These are phyloP conservation scores for Oryza coarctata DNA, from an alignment of 176 grass and related monocot species.

Conservation along the genomic window DNA sequence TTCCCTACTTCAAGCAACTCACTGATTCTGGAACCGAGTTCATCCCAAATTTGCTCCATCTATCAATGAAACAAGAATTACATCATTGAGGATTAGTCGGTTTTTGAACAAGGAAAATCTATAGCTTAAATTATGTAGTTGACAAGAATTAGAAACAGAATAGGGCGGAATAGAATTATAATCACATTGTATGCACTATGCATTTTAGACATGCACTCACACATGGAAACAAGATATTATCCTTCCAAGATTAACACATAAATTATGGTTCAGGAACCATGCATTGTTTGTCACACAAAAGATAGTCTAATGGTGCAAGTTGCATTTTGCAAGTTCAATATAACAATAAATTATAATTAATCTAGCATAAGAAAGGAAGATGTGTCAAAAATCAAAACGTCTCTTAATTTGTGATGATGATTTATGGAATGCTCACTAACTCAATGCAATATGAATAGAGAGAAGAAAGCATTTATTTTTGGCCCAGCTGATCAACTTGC, in stretches of 20 bases:
- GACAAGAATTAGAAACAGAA: neutral
- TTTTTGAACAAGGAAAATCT: neutral
- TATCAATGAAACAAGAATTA: slow-evolving; percentile 33
- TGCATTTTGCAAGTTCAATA: neutral
- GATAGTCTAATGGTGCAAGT: neutral
- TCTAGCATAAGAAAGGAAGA: slow-evolving; percentile 6
- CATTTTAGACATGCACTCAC: neutral
- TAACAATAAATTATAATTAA: neutral
- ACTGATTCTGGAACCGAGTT: slow-evolving; percentile 80
- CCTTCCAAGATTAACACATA: neutral
- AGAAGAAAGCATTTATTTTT: slow-evolving; percentile 13
- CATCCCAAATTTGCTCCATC: slow-evolving; percentile 86
- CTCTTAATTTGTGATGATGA: neutral
- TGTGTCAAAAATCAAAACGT: neutral
- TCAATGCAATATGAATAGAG: neutral
- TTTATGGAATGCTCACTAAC: neutral
- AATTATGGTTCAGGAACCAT: slow-evolving; percentile 12
- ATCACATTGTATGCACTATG: slow-evolving; percentile 2
- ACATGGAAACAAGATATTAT: neutral
- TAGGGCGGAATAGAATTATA: neutral
- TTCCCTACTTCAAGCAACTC: slow-evolving; percentile 84
- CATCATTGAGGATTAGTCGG: slow-evolving; percentile 12
- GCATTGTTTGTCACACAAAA: neutral
- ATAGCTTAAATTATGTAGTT: neutral
- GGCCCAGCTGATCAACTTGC: neutral